These are phyloP conservation scores for Sugiyamaella xylanicola DNA, from an alignment of 1,139 yeast genomes.

Conservation along the genomic window DNA sequence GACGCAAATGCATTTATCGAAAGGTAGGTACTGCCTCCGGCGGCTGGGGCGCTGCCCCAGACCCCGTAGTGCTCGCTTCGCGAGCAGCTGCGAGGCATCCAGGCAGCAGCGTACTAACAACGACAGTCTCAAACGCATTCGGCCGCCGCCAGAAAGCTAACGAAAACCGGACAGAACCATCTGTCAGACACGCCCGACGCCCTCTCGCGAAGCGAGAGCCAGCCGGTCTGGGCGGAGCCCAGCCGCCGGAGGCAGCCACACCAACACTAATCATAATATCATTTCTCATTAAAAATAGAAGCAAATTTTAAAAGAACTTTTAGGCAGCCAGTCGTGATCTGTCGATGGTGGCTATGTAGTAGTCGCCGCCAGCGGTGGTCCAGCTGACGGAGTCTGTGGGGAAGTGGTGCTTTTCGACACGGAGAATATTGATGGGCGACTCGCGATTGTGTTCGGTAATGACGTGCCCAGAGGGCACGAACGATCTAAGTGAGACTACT, in stretches of 20 bases:
- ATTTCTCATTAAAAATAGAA: neutral
- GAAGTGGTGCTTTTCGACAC: conserved; percentile 66
- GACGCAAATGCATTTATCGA: conserved; percentile 53
- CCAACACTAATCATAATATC: neutral
- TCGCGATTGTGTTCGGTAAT: conserved; percentile 57
- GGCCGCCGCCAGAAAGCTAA: neutral
- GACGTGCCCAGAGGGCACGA: conserved; percentile 59
- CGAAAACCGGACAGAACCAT: neutral
- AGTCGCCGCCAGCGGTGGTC: conserved; percentile 85
- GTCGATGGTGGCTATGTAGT: conserved; percentile 74
- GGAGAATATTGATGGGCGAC: conserved; percentile 58
- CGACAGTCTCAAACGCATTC: conserved; percentile 8
- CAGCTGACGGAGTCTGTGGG: conserved; percentile 79
- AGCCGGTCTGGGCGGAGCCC: conserved; percentile 1
- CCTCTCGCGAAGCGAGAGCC: conserved; percentile 3
- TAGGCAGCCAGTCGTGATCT: conserved; percentile 25
- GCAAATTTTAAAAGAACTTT: neutral
- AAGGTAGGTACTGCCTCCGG: conserved; percentile 26
- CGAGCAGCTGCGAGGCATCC: neutral
- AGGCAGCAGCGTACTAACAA: neutral
- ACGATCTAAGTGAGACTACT: conserved; percentile 75
- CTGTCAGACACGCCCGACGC: neutral
- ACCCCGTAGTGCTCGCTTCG: neutral
- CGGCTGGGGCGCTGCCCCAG: neutral
- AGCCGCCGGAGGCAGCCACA: conserved; percentile 3